Evolutionary conservation across 129 eudicot species (phyloP), one percentile per base, ranked within the genome.

Genomic region (Centrapalus pauciflorus): DNA sequence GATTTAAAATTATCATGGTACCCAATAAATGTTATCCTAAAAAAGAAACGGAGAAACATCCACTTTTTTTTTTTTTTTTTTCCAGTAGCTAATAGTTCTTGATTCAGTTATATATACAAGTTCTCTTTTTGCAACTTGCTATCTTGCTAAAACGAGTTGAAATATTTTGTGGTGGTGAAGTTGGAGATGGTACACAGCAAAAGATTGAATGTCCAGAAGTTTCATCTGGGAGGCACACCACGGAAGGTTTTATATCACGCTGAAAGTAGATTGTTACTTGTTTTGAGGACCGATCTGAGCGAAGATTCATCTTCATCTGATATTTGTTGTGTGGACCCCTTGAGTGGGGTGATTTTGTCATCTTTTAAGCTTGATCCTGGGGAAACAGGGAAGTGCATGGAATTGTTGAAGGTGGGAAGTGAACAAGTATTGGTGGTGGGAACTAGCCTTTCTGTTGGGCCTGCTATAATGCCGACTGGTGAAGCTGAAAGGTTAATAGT

Each of bases 391-490:
- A 93, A 86, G 78, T 83, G 96, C 72, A 93, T 93, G 99, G 92
- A 88, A 50, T 74, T 88, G 13, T 73, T 89, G 63, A 84, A 76
- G 77, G 87, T 71, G 55, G 95, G 99, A 30, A 79, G 79, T 61
- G 96, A 88, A 69, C 92, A 80, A 10, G 86, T 84, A 5, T 60
- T 93, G 86, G 91, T 89, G 76, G 87, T 93, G 62, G 99, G 99
- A 34, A 93, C 99, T 61, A 89, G 99, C 65, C 83, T 78, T 27
- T 93, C 96, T 55, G 49, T 81, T 32, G 99, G 99, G 32, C 96
- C 99, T 55, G 99, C 93, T 79, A 86, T 93, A 29, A 93, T 93
- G 99, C 90, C 99, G n/a, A 88, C 81, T 82, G 99, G 99, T 28
- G 99, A 93, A 93, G 88, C 99, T 65, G 99, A 89, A 86, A 84